Conservation (phyloP, 768 basidiomycete genomes). For the Postia placenta region DNA sequence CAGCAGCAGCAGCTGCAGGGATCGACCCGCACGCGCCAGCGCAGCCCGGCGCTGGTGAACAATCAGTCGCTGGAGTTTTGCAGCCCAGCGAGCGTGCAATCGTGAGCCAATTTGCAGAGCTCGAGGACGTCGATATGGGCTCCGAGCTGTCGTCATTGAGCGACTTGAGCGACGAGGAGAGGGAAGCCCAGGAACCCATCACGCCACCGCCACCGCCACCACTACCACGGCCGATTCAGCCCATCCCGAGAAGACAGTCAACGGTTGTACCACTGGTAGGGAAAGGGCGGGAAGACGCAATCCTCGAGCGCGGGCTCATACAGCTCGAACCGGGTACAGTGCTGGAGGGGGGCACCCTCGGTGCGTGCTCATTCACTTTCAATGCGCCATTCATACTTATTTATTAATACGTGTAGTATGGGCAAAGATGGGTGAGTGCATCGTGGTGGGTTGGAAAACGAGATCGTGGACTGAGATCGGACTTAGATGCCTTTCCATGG, state of each 20-base stretch:
- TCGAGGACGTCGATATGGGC: background rate
- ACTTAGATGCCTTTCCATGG: slow-evolving; percentile 75
- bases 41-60: background rate
- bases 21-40: background rate
- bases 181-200: background rate
- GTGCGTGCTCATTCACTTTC: slow-evolving; percentile 33
- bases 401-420: slow-evolving; percentile 49
- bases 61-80: too few species aligned
- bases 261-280: too few species aligned
- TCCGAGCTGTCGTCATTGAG: slow-evolving; percentile 14
- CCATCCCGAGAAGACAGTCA: too few species aligned
- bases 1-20: slow-evolving; percentile 4
- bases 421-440: slow-evolving; percentile 65
- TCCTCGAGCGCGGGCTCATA: slow-evolving; percentile 20
- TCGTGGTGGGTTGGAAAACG: too few species aligned
- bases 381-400: slow-evolving; percentile 2
- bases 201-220: background rate
- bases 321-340: slow-evolving; percentile 28
- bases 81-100: background rate
- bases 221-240: too few species aligned
- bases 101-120: background rate
- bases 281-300: too few species aligned
- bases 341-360: slow-evolving; percentile 56
- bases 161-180: slow-evolving; percentile 7
- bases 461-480: too few species aligned